These are phyloP conservation scores for Umbilicus rupestris DNA, from an alignment of 164 flowering plant species.

Conservation along the genomic window DNA sequence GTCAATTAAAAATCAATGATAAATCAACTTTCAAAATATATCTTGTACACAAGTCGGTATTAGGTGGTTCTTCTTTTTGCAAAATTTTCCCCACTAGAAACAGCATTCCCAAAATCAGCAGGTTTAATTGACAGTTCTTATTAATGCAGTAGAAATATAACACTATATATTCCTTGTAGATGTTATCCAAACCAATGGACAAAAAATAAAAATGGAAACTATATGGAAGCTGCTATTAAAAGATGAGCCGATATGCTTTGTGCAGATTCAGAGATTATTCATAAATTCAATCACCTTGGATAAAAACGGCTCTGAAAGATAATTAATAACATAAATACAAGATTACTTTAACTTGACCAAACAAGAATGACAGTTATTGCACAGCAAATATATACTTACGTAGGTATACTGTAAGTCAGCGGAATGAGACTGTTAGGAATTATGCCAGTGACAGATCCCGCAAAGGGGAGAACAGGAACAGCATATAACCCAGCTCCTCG, in stretches of 20 bases:
- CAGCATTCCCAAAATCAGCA: neutral
- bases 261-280: too few relatives aligned
- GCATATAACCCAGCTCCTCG: slow-evolving; percentile 88
- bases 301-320: neutral
- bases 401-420: slow-evolving; percentile 66
- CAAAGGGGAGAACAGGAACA: slow-evolving; percentile 55
- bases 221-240: too few relatives aligned
- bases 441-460: slow-evolving; percentile 49
- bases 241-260: too few relatives aligned
- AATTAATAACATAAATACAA: too few relatives aligned
- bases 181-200: too few relatives aligned
- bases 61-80: neutral
- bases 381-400: slow-evolving; percentile 38
- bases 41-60: neutral
- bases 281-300: too few relatives aligned
- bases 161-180: too few relatives aligned
- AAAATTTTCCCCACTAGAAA: neutral
- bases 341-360: too few relatives aligned
- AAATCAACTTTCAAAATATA: too few relatives aligned
- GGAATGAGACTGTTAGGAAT: slow-evolving; percentile 66
- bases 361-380: too few relatives aligned
- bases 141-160: too few relatives aligned
- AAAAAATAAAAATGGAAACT: too few relatives aligned
- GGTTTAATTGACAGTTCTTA: neutral
- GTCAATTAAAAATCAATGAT: neutral